Base-by-base conservation (phyloP, 2,329 filamentous ascomycete genomes). In the Microdochium paspali region DNA sequence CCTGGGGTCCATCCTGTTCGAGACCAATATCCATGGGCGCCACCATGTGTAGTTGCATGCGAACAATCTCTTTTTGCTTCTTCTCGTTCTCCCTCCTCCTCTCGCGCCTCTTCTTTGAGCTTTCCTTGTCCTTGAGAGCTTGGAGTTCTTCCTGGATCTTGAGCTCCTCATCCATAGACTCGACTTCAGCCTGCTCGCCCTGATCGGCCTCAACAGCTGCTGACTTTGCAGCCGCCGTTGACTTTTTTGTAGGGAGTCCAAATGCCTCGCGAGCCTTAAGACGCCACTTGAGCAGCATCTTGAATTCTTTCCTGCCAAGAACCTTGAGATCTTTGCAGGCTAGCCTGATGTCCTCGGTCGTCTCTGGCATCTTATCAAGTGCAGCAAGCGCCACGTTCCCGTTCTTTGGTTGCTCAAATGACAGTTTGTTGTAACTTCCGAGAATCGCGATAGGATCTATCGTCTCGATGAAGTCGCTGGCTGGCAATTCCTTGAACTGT, bases 31-130 rank as follows among this genome's bases (percentile, higher is more conserved):
- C 93, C 74, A 89, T 93, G 7, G 93, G 93, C 1, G 90, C 87
- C 2, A 84, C 85, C 93, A 98, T 98, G 69, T 96, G 85, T 72
- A 98, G 82, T 66, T 98, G 93, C 85, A 98, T 85, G 28, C 93
- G 83, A n/a, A 95, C 76, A 50, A 97, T 89, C 54, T 97, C 93
- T 56, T 87, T 93, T 56, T 93, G 87, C 67, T 95, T 97, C 65
- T 82, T 82, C 66, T 98, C 93, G 54, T 98, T 98, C 50, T 95
- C 90, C 57, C 78, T 87, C 54, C 90, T 79, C 55, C 85, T 81
- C 58, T 95, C 87, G 57, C 89, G 85, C 69, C 90, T 94, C 66
- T 83, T 91, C 56, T 83, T 82, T 21, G 84, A 66, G 40, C 69
- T 80, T 53, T 93, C 87, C 58, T 83, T 85, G 24, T 97, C 90